phyloP scores from a whole-genome alignment of 1,139 yeast genomes.

The Groenewaldozyma auringiensis region DNA sequence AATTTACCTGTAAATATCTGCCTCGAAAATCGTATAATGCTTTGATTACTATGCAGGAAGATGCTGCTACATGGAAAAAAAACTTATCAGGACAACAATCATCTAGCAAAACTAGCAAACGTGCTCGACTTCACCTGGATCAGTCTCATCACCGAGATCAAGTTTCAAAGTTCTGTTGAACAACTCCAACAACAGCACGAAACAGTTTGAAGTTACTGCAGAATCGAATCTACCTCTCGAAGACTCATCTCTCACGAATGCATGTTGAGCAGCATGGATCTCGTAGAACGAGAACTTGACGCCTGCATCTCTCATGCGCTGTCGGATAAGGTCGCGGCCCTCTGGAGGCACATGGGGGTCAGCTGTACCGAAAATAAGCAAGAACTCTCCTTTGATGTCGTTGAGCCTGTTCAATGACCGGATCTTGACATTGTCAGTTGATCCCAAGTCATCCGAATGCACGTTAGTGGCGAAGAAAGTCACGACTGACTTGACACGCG shows the following conservation, averaged over 20 bases:
- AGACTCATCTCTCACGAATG: constrained; percentile 69
- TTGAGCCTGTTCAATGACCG: constrained; percentile 51
- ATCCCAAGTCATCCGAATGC: constrained; percentile 58
- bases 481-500: constrained; percentile 57
- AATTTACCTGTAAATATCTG: no score
- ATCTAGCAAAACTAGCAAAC: constrained; percentile 44
- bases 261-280: constrained; percentile 74
- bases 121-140: constrained; percentile 50
- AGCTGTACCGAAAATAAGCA: constrained; percentile 68
- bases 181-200: constrained; percentile 60
- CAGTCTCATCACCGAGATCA: constrained; percentile 50
- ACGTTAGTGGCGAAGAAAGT: constrained; percentile 80
- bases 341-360: constrained; percentile 76
- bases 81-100: no score
- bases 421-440: constrained; percentile 46
- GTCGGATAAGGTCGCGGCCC: constrained; percentile 67
- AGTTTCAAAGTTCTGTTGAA: constrained; percentile 61
- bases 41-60: no score
- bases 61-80: no score
- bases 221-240: constrained; percentile 77
- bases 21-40: no score
- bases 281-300: constrained; percentile 67
- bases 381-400: constrained; percentile 39
- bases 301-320: constrained; percentile 49
- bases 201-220: constrained; percentile 60